Base-by-base conservation (phyloP, 164 flowering plant species). In the Sedum album region DNA sequence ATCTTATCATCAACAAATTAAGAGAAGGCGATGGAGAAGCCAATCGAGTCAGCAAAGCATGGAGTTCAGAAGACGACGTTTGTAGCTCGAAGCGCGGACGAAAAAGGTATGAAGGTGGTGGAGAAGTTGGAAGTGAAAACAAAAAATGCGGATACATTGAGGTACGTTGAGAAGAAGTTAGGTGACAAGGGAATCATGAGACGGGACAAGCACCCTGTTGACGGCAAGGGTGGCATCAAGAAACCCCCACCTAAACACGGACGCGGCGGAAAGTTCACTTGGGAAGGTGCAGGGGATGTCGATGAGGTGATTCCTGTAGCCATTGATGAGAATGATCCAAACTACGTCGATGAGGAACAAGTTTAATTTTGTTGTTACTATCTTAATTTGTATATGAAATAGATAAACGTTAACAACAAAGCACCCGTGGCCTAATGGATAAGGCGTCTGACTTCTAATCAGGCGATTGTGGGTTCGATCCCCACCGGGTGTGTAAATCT, bases 261-360 rank as follows among this genome's bases (percentile, higher is more conserved):
- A 11, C 94, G 75, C 67, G 97, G 97, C 2, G 96, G 96, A 25
- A 93, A 86, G 88, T 90, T 67, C 82, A 90, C 98, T 2, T 90
- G 96, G 98, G 95, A 88, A 31, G 96, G 95, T 0, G 18, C 93
- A 35, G 48, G 17, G 11, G 48, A 5, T 44, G 48, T 13, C 15
- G 17, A 14, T 2, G 48, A 44, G 48, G 18, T 44, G 15, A 44
- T 44, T 17, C 18, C 48, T 11, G 48, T 17, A 15, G 48, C 48
- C 15, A 44, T 44, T 14, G 48, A 44, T 44, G 48, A 44, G 48
- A 44, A 44, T 44, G 48, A 44, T 44, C 48, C 48, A 17, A 44
- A 44, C 48, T 44, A 44, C 48, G n/a, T 44, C 4, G 48, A 42
- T 13, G 48, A 11, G 18, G 48, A 15, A 1, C 15, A 44, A 18